A percentile compares a stretch with the other conserved stretches of the same genome.
Evolutionary conservation across 2,329 filamentous ascomycete species (phyloP).

Genomic region (Beauveria caledonica): DNA sequence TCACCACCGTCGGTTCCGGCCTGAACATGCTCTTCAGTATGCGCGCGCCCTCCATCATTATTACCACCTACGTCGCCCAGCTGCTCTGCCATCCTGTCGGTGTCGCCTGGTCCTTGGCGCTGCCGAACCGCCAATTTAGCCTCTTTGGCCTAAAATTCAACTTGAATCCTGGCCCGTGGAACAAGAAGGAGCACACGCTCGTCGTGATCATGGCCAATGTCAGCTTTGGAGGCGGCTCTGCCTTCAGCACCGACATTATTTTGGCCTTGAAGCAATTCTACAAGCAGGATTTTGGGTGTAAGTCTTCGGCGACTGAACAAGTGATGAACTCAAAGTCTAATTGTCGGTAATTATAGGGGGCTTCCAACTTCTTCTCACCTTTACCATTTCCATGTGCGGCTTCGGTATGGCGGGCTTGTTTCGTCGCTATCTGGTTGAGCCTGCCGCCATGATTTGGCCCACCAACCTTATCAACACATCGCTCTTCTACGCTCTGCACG

Average conservation of each 20-base stretch:
- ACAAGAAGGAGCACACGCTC: constrained; percentile 38
- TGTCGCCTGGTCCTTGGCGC: constrained; percentile 27
- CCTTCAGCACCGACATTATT: constrained; percentile 37
- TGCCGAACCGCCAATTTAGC: constrained; percentile 25
- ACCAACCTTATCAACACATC: constrained; percentile 38
- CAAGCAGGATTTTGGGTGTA: constrained; percentile 27
- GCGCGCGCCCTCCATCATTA: constrained; percentile 36
- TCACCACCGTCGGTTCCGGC: constrained; percentile 36
- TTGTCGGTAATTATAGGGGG: constrained; percentile 49
- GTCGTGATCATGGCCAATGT: constrained; percentile 42
- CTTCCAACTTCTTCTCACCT: constrained; percentile 28
- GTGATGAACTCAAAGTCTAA: constrained; percentile 60
- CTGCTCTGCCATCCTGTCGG: constrained; percentile 35
- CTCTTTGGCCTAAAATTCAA: constrained; percentile 17
- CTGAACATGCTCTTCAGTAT: constrained; percentile 40
- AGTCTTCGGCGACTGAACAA: background rate
- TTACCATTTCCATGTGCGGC: constrained; percentile 30
- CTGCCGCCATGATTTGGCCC: constrained; percentile 56
- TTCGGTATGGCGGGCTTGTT: constrained; percentile 36
- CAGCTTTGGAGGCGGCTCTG: constrained; percentile 31
- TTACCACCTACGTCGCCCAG: constrained; percentile 37
- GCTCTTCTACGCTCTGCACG: constrained; percentile 37
- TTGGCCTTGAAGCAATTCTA: constrained; percentile 33
- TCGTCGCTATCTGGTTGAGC: constrained; percentile 48
- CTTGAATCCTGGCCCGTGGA: constrained; percentile 36